Conservation (phyloP, 768 basidiomycete species). For the Termitomyces sp. region DNA sequence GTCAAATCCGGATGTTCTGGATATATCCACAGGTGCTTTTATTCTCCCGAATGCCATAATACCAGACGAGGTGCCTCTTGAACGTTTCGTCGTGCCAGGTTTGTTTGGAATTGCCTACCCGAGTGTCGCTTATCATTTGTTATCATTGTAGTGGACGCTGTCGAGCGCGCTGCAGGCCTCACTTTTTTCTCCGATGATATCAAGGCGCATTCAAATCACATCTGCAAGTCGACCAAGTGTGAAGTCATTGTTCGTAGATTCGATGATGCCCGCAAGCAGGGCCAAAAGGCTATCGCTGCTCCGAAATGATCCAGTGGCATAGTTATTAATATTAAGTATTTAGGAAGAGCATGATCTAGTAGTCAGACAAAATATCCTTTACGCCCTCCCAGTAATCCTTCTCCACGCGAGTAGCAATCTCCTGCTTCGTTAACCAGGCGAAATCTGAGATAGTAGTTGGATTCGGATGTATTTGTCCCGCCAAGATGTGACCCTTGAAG, state of each 20-base stretch:
- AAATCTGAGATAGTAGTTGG: constrained; percentile 60
- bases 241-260: constrained; percentile 84
- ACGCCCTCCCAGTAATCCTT: constrained; percentile 69
- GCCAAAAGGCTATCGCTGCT: constrained; percentile 48
- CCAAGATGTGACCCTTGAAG: constrained; percentile 90
- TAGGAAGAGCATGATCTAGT: constrained; percentile 24
- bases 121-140: not conserved
- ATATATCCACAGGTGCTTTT: constrained; percentile 89
- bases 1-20: constrained; percentile 59
- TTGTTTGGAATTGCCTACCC: constrained; percentile 15
- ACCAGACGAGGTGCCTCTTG: constrained; percentile 74
- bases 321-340: constrained; percentile 3
- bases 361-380: constrained; percentile 78
- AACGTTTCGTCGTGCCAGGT: constrained; percentile 83
- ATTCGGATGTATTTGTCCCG: constrained; percentile 71
- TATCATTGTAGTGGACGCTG: constrained; percentile 69
- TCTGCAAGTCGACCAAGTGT: constrained; percentile 88
- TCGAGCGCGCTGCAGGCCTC: constrained; percentile 87
- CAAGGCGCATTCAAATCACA: constrained; percentile 71
- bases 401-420: constrained; percentile 70
- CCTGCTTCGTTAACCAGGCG: constrained; percentile 93
- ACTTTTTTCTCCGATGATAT: constrained; percentile 80
- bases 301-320: constrained; percentile 29
- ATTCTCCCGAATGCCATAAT: constrained; percentile 94
- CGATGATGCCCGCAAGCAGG: constrained; percentile 81